A percentile compares a stretch with the other conserved stretches of the same genome.
Conservation (phyloP, 2,329 filamentous ascomycete genomes). For the Trichoderma breve region DNA sequence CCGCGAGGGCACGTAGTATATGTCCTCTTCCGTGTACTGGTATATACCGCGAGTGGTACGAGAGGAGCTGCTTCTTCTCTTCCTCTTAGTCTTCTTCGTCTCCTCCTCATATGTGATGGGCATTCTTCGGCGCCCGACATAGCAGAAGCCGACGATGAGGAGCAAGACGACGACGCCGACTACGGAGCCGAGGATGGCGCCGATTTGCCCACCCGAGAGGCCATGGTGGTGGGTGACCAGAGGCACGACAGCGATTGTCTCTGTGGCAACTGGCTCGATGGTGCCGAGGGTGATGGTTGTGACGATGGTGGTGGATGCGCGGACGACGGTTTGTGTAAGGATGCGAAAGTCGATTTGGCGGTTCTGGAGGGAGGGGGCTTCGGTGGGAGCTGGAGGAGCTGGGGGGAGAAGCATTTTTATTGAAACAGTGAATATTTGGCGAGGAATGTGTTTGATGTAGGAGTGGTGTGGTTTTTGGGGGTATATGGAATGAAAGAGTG, state of each 20-base stretch:
- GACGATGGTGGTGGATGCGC: conserved; percentile 37
- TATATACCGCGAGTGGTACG: conserved; percentile 3
- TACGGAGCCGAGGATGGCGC: conserved; percentile 41
- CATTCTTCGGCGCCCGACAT: conserved; percentile 5
- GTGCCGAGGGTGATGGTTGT: conserved; percentile 34
- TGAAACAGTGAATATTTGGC: neutral
- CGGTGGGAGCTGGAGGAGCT: conserved; percentile 12
- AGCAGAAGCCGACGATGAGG: conserved; percentile 36
- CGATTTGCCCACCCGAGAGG: conserved; percentile 39
- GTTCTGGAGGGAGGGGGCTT: conserved; percentile 21
- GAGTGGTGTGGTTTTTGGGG: neutral
- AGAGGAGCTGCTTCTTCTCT: neutral
- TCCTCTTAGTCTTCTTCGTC: neutral
- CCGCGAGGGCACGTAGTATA: neutral
- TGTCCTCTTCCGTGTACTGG: conserved; percentile 8
- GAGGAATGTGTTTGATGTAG: neutral
- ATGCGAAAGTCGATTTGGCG: conserved; percentile 30
- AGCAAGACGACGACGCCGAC: conserved; percentile 38
- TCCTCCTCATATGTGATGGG: conserved; percentile 7
- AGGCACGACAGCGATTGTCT: conserved; percentile 20
- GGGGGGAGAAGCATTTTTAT: conserved; percentile 10
- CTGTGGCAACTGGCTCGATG: conserved; percentile 16
- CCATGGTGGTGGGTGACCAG: conserved; percentile 21
- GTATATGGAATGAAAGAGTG: neutral
- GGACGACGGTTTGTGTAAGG: conserved; percentile 39